Evolutionary conservation across 2,329 filamentous ascomycete species (phyloP).

Genomic region (Huntiella omanensis): DNA sequence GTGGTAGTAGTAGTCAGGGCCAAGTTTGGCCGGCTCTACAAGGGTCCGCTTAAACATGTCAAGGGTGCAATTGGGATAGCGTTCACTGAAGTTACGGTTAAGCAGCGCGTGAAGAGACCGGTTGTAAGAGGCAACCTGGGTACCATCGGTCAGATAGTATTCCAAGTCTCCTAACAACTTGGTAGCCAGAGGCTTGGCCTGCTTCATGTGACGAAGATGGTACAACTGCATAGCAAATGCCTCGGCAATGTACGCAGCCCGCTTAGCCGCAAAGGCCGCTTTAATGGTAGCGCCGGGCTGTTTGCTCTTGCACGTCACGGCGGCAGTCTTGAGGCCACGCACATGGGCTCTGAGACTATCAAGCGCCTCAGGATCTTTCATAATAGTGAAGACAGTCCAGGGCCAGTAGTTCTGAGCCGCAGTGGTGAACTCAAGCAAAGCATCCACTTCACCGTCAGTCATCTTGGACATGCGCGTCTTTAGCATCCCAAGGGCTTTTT

Average conservation of each 20-base stretch:
- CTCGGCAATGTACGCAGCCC: slow-evolving; percentile 71
- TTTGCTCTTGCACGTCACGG: slow-evolving; percentile 26
- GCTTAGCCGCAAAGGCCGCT: slow-evolving; percentile 43
- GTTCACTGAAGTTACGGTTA: slow-evolving; percentile 61
- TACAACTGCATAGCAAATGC: slow-evolving; percentile 84
- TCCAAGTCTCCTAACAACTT: slow-evolving; percentile 55
- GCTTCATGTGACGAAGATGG: slow-evolving; percentile 58
- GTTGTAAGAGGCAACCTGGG: slow-evolving; percentile 69
- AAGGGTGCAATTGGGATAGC: slow-evolving; percentile 57
- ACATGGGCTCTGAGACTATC: slow-evolving; percentile 53
- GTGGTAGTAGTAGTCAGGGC: slow-evolving; percentile 70
- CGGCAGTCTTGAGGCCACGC: slow-evolving; percentile 33
- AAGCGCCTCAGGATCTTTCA: slow-evolving; percentile 56
- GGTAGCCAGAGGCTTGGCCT: slow-evolving; percentile 44
- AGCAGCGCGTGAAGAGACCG: slow-evolving; percentile 71
- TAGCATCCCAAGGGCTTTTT: slow-evolving; percentile 53
- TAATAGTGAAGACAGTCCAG: slow-evolving; percentile 70
- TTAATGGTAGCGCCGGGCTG: slow-evolving; percentile 21
- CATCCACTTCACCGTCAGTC: slow-evolving; percentile 45
- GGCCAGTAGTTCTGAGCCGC: slow-evolving; percentile 89
- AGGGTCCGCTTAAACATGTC: slow-evolving; percentile 62
- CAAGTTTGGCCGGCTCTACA: slow-evolving; percentile 46
- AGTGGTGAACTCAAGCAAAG: slow-evolving; percentile 71
- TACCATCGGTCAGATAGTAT: slow-evolving; percentile 63
- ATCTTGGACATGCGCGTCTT: slow-evolving; percentile 40